A percentile compares a stretch with the other conserved stretches of the same genome.
Evolutionary conservation across 805 yeast species (phyloP).

Genomic region (Starmerella riodocensis): DNA sequence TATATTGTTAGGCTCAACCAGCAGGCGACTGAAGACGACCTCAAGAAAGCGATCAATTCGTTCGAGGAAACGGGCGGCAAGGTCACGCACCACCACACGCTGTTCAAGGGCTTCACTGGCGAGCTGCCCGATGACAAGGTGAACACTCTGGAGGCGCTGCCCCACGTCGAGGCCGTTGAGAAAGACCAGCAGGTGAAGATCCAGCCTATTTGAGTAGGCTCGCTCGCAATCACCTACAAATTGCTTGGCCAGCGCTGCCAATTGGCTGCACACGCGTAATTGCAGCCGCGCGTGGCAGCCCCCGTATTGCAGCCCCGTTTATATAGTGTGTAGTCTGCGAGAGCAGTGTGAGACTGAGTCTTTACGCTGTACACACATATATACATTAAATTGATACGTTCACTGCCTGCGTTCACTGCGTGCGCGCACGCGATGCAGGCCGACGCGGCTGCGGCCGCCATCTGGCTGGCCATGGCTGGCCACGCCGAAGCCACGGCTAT

Average conservation of each 20-base stretch:
- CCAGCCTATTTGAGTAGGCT: constrained; percentile 9
- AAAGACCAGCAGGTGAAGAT: constrained; percentile 24
- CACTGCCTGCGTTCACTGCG: too few relatives aligned
- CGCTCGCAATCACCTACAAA: not conserved
- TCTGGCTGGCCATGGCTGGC: too few relatives aligned
- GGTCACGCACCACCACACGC: constrained; percentile 25
- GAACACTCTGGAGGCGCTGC: constrained; percentile 19
- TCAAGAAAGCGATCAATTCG: constrained; percentile 16
- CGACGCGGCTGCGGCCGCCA: too few relatives aligned
- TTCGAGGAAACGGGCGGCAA: constrained; percentile 24
- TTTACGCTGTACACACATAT: too few relatives aligned
- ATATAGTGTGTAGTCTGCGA: too few relatives aligned
- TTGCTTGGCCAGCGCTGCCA: not conserved
- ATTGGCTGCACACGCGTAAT: not conserved
- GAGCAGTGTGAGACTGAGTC: too few relatives aligned
- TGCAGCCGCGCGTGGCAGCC: not conserved
- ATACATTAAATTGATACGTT: too few relatives aligned
- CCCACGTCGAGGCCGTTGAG: constrained; percentile 25
- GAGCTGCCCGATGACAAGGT: constrained; percentile 24
- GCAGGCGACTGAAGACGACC: constrained; percentile 20
- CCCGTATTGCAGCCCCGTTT: too few relatives aligned
- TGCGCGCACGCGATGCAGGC: too few relatives aligned
- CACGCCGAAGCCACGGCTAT: too few relatives aligned
- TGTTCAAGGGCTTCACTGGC: constrained; percentile 29
- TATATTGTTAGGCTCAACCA: constrained; percentile 19